Percentiles rank a stretch among this genome's conserved stretches.
These are phyloP conservation scores for Thalassiosira pacifica DNA, from an alignment of 352 stramenopile species.

Conservation along the genomic window DNA sequence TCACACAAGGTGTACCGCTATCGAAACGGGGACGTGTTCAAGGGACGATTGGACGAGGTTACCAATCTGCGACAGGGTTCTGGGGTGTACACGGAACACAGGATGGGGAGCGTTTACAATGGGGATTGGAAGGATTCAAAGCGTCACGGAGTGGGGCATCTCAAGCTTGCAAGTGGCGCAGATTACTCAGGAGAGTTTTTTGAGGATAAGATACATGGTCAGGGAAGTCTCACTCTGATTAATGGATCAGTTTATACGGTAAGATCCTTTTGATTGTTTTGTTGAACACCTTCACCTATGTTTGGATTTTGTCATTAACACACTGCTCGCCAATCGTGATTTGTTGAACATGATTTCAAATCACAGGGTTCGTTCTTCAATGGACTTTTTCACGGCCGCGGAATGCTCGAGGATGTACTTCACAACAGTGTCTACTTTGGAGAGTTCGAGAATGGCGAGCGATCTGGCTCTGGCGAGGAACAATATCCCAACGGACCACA, in stretches of 20 bases:
- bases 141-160: conserved; percentile 45
- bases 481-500: conserved; percentile 14
- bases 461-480: conserved; percentile 42
- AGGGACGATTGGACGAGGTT: conserved; percentile 30
- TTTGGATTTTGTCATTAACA: neutral
- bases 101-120: conserved; percentile 43
- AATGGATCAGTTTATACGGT: conserved; percentile 49
- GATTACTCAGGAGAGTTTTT: conserved; percentile 56
- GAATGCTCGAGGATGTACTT: conserved; percentile 35
- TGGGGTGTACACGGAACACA: conserved; percentile 48
- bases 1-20: conserved; percentile 43
- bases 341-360: conserved; percentile 1
- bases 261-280: neutral
- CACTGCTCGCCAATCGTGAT: neutral
- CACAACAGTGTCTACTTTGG: conserved; percentile 35
- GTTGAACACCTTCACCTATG: too few species aligned
- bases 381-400: conserved; percentile 47
- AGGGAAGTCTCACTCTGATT: conserved; percentile 43
- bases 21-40: conserved; percentile 50
- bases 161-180: conserved; percentile 42
- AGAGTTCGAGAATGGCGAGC: conserved; percentile 45
- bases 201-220: conserved; percentile 44
- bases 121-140: conserved; percentile 57
- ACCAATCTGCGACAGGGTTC: conserved; percentile 43
- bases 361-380: conserved; percentile 32